A percentile compares a stretch with the other conserved stretches of the same genome.
Conservation (phyloP, 441 rosid genomes). For the Pelargonium cotyledonis region DNA sequence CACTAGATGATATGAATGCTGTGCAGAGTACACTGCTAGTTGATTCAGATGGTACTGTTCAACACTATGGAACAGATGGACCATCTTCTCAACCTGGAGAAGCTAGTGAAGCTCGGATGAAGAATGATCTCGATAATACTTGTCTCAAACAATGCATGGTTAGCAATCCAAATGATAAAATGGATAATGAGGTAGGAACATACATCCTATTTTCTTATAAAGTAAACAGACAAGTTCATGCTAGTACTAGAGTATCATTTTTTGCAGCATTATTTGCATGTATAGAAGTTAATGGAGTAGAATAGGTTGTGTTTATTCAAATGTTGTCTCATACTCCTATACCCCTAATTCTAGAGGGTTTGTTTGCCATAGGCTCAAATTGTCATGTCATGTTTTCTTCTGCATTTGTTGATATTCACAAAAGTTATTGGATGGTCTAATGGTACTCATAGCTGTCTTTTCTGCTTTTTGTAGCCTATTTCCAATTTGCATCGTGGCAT, state of each 20-base stretch:
- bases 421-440: constrained; percentile 13
- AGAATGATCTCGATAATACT: constrained; percentile 21
- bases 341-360: not conserved
- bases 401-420: not conserved
- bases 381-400: not conserved
- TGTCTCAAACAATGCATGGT: constrained; percentile 20
- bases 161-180: constrained; percentile 27
- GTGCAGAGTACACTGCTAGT: constrained; percentile 20
- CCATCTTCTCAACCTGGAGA: constrained; percentile 37
- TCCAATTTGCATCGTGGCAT: constrained; percentile 70
- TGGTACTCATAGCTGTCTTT: constrained; percentile 11
- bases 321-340: not conserved
- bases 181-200: constrained; percentile 33
- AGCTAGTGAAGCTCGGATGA: constrained; percentile 26
- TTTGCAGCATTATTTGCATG: constrained; percentile 3
- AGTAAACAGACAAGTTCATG: constrained; percentile 25
- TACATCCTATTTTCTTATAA: constrained; percentile 26
- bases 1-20: constrained; percentile 24
- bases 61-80: constrained; percentile 21
- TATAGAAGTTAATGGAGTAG: not conserved
- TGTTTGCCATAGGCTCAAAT: not conserved
- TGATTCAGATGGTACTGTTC: constrained; percentile 23
- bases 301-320: not conserved
- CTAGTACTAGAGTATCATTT: constrained; percentile 5
- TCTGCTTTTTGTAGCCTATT: constrained; percentile 40